These are phyloP conservation scores for Sicyos edulis DNA, from an alignment of 306 rosid genomes.

Conservation along the genomic window DNA sequence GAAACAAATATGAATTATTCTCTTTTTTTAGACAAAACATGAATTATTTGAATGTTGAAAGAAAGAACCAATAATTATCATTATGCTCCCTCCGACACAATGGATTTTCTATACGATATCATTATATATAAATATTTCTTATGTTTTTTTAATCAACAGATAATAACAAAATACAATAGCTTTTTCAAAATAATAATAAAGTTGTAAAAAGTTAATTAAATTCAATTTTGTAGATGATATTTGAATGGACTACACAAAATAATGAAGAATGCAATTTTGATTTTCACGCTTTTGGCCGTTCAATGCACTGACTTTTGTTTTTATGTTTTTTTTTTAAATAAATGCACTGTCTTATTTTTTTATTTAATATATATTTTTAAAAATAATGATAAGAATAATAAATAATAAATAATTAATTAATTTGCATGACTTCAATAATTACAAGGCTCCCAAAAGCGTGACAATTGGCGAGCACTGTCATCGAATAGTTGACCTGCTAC, in stretches of 20 bases:
- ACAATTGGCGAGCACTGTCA: conserved; percentile 12
- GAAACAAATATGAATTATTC: not conserved
- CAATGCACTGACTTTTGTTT: not conserved
- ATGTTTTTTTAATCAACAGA: no score
- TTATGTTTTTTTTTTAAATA: no score
- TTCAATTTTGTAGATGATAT: not conserved
- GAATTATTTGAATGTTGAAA: not conserved
- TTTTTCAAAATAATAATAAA: no score
- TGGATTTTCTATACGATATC: no score
- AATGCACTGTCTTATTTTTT: not conserved
- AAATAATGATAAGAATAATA: not conserved
- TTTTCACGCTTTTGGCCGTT: not conserved
- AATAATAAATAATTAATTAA: not conserved
- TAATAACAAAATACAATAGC: no score
- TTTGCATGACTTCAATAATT: conserved; percentile 15
- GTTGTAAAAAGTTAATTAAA: no score
- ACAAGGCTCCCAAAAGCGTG: conserved; percentile 20
- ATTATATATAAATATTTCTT: no score
- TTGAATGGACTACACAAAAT: not conserved
- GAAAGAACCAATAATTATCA: not conserved
- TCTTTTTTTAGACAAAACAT: no score
- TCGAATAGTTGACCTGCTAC: conserved; percentile 2
- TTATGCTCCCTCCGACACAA: not conserved
- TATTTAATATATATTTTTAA: not conserved
- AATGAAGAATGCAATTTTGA: not conserved